A percentile compares a stretch with the other conserved stretches of the same genome.
Evolutionary conservation across 805 yeast species (phyloP).

Genomic region (Saturnispora halmiae): DNA sequence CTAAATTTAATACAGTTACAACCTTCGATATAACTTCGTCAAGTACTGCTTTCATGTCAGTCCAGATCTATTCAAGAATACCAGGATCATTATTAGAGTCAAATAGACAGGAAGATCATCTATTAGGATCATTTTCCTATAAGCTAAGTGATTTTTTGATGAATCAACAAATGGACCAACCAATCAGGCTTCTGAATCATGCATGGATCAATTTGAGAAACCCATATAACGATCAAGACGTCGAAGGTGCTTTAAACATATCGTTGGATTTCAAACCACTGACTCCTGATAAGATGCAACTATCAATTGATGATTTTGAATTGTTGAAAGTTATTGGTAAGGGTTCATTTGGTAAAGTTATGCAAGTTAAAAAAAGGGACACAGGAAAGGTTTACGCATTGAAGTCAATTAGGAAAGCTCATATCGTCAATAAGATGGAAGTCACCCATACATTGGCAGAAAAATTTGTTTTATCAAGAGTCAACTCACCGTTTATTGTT

Average conservation of each 20-base stretch:
- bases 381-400: slow-evolving; percentile 91
- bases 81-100: slow-evolving; percentile 50
- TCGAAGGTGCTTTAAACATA: slow-evolving; percentile 33
- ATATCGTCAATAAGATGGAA: slow-evolving; percentile 87
- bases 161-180: slow-evolving; percentile 24
- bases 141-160: slow-evolving; percentile 32
- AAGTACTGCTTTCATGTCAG: slow-evolving; percentile 37
- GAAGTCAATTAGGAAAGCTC: slow-evolving; percentile 88
- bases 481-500: slow-evolving; percentile 90
- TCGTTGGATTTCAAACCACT: slow-evolving; percentile 29
- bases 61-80: slow-evolving; percentile 72
- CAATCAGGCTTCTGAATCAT: slow-evolving; percentile 57
- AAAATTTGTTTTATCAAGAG: slow-evolving; percentile 87
- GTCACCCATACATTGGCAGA: slow-evolving; percentile 96
- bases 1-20: slow-evolving; percentile 82
- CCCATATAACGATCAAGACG: slow-evolving; percentile 26
- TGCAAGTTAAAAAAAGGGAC: slow-evolving; percentile 96
- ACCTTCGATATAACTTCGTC: slow-evolving; percentile 78
- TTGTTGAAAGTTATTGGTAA: slow-evolving; percentile 92
- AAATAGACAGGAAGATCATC: slow-evolving; percentile 48
- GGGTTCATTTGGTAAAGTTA: slow-evolving; percentile 97
- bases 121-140: slow-evolving; percentile 62
- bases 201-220: slow-evolving; percentile 35
- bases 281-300: slow-evolving; percentile 36
- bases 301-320: slow-evolving; percentile 87